phyloP scores from a whole-genome alignment of 2,329 filamentous ascomycete species.

The Aspergillus vadensis region DNA sequence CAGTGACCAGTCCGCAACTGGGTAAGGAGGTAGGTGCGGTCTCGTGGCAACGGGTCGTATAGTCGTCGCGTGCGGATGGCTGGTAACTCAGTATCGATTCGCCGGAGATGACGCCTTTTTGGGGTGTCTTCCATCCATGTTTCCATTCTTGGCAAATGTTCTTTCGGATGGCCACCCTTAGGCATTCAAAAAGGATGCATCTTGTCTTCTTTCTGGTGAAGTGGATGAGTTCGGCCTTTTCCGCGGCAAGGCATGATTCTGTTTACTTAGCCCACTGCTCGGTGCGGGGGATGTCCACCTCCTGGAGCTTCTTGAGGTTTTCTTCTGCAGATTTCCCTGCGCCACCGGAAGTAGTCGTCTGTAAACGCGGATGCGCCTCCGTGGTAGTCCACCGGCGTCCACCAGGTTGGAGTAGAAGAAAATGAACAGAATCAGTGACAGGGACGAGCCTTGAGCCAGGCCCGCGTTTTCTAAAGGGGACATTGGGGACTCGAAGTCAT shows the following conservation, averaged over 20 bases:
- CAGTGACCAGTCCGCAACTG: too few relatives aligned
- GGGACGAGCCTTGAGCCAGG: conserved; percentile 29
- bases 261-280: conserved; percentile 28
- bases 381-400: conserved; percentile 22
- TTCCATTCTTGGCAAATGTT: too few relatives aligned
- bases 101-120: too few relatives aligned
- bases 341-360: conserved; percentile 31
- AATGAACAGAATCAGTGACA: conserved; percentile 40
- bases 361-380: conserved; percentile 34
- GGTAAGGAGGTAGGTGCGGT: too few relatives aligned
- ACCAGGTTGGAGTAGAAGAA: conserved; percentile 44
- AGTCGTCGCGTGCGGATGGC: too few relatives aligned
- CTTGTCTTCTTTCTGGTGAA: conserved; percentile 24
- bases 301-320: conserved; percentile 25
- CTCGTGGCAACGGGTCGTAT: too few relatives aligned
- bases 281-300: conserved; percentile 30
- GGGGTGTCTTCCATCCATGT: too few relatives aligned
- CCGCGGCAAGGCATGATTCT: conserved; percentile 29
- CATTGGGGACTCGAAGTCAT: conserved; percentile 19
- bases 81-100: too few relatives aligned
- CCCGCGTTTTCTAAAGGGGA: conserved; percentile 13
- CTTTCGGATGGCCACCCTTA: too few relatives aligned
- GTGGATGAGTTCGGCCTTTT: conserved; percentile 36
- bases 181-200: too few relatives aligned
- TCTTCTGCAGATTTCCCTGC: too few relatives aligned